Percentiles rank a stretch among this genome's conserved stretches.
phyloP scores from a whole-genome alignment of 2,329 filamentous ascomycete species.

The Alternaria sp. region DNA sequence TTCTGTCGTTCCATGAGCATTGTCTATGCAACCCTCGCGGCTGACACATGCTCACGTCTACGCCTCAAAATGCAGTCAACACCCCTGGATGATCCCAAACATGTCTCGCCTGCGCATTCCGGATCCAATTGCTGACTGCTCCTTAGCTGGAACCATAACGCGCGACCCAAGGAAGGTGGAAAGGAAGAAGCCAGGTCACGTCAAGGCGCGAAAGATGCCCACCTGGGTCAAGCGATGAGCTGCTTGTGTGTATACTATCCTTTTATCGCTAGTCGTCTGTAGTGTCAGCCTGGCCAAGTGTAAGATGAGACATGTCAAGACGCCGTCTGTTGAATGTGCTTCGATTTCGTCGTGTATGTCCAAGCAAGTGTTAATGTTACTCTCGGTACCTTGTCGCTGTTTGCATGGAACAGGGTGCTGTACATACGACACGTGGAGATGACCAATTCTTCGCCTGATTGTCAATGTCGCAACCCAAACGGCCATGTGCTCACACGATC shows the following conservation, averaged over 20 bases:
- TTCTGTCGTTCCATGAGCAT: background rate
- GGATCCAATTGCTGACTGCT: constrained; percentile 51
- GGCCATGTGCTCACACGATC: background rate
- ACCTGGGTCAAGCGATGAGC: constrained; percentile 88
- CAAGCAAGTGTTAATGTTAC: background rate
- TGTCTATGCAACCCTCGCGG: background rate
- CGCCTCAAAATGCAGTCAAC: constrained; percentile 9
- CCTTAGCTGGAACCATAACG: constrained; percentile 85
- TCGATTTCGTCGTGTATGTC: background rate
- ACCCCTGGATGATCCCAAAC: constrained; percentile 10
- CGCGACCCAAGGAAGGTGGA: constrained; percentile 91
- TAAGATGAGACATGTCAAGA: constrained; percentile 6
- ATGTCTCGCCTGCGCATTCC: constrained; percentile 12
- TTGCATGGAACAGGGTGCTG: background rate
- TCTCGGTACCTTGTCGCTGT: background rate
- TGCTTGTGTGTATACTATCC: constrained; percentile 34
- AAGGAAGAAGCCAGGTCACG: constrained; percentile 94
- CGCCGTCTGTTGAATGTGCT: background rate
- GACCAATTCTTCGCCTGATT: background rate
- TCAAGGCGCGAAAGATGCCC: constrained; percentile 98
- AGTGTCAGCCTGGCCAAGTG: constrained; percentile 23
- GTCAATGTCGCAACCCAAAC: background rate
- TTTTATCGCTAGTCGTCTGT: constrained; percentile 15
- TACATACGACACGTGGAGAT: background rate
- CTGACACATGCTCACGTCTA: constrained; percentile 4